These are phyloP conservation scores for Spergularia azorica DNA, from an alignment of 179 eudicot genomes.

Conservation along the genomic window DNA sequence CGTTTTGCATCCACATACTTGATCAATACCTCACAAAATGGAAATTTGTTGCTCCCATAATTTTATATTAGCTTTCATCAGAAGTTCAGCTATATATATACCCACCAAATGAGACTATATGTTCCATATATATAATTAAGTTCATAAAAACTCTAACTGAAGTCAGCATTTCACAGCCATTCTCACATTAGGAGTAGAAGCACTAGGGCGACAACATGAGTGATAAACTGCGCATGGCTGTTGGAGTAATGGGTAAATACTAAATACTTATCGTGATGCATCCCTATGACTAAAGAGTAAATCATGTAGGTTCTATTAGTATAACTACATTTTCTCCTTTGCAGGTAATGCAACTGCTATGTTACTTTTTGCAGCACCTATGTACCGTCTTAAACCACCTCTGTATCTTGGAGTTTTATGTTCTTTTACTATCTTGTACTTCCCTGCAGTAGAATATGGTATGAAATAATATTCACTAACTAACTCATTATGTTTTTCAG, in stretches of 20 bases:
- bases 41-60: slow-evolving; percentile 17
- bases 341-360: slow-evolving; percentile 76
- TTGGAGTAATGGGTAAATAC: slow-evolving; percentile 73
- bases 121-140: not conserved
- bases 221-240: slow-evolving; percentile 52
- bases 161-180: slow-evolving; percentile 9
- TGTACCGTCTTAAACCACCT: slow-evolving; percentile 37
- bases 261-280: slow-evolving; percentile 12
- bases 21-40: slow-evolving; percentile 17
- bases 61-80: slow-evolving; percentile 22
- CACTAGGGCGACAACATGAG: slow-evolving; percentile 39
- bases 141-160: slow-evolving; percentile 17
- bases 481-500: slow-evolving; percentile 35
- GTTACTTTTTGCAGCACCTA: slow-evolving; percentile 74
- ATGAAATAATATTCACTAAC: not conserved
- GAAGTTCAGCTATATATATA: slow-evolving; percentile 35
- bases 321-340: slow-evolving; percentile 23
- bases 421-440: not conserved
- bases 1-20: slow-evolving; percentile 26
- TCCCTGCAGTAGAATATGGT: not conserved
- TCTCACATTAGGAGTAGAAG: not conserved
- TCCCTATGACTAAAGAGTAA: not conserved
- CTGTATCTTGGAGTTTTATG: not conserved
- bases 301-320: not conserved
- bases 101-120: slow-evolving; percentile 23